Conservation (phyloP, 306 rosid genomes). For the Carpinus viminea region DNA sequence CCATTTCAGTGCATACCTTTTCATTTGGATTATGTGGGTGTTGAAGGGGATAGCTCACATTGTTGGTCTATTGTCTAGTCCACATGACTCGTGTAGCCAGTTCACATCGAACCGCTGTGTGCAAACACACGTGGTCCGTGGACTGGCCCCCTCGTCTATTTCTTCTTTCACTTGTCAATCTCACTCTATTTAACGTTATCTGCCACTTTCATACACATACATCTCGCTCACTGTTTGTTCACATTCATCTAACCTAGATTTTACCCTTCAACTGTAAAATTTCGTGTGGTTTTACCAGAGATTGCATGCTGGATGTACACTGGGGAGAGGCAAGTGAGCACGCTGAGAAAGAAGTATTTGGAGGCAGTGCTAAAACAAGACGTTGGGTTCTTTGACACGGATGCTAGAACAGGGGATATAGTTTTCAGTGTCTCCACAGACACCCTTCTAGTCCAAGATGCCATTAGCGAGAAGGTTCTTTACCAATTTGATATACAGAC, state of each 20-base stretch:
- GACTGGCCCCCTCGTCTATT: constrained; percentile 29
- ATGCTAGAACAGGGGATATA: constrained; percentile 96
- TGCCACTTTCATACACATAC: not conserved
- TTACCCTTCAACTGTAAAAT: not conserved
- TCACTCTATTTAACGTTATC: constrained; percentile 6
- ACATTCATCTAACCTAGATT: not conserved
- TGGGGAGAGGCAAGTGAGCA: constrained; percentile 94
- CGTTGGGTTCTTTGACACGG: constrained; percentile 97
- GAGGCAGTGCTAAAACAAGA: constrained; percentile 94
- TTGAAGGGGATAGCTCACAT: constrained; percentile 25
- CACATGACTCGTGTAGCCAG: constrained; percentile 29
- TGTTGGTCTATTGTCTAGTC: constrained; percentile 35
- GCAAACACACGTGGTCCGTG: constrained; percentile 45
- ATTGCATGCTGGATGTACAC: constrained; percentile 99
- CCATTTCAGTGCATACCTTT: not conserved
- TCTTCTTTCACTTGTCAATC: constrained; percentile 36
- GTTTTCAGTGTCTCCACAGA: constrained; percentile 96
- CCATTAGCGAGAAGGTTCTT: constrained; percentile 93
- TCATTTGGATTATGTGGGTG: constrained; percentile 11
- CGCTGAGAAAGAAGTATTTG: constrained; percentile 88
- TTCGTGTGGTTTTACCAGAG: constrained; percentile 44
- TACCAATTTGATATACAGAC: constrained; percentile 8
- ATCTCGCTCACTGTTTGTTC: not conserved
- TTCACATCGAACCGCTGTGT: constrained; percentile 28
- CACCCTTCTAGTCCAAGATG: constrained; percentile 96